These are phyloP conservation scores for Paracoccidioides brasiliensis DNA, from an alignment of 2,329 filamentous ascomycete species.

Conservation along the genomic window DNA sequence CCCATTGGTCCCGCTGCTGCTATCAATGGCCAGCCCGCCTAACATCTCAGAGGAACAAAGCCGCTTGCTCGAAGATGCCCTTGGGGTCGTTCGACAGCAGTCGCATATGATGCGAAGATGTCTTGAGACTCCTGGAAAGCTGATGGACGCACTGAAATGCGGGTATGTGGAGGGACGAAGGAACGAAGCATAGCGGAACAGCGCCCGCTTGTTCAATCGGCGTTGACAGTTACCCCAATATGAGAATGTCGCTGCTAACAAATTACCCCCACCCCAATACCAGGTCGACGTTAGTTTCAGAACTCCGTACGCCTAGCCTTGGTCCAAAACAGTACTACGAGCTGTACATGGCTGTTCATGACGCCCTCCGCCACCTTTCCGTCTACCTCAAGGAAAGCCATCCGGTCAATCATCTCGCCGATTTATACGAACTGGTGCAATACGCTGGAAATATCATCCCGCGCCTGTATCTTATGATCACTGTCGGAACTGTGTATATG, in stretches of 20 bases:
- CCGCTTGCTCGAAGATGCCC: slow-evolving; percentile 90
- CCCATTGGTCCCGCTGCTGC: slow-evolving; percentile 15
- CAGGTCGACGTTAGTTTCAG: slow-evolving; percentile 95
- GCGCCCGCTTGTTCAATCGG: not conserved
- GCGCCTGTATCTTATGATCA: slow-evolving; percentile 96
- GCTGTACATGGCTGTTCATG: slow-evolving; percentile 98
- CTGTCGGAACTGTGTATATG: slow-evolving; percentile 98
- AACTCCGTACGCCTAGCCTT: slow-evolving; percentile 88
- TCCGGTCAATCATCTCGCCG: slow-evolving; percentile 92
- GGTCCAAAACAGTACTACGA: slow-evolving; percentile 99
- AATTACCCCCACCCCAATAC: slow-evolving; percentile 10
- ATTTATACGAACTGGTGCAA: slow-evolving; percentile 93
- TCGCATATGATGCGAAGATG: slow-evolving; percentile 95
- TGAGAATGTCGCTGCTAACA: slow-evolving; percentile 4
- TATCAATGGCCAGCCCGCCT: slow-evolving; percentile 39
- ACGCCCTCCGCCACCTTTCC: slow-evolving; percentile 89
- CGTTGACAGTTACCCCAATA: not conserved
- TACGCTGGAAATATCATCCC: slow-evolving; percentile 98
- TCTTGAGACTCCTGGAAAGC: slow-evolving; percentile 89
- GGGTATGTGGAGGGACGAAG: slow-evolving; percentile 50
- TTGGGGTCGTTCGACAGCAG: slow-evolving; percentile 93
- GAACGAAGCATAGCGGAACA: not conserved
- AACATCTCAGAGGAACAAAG: slow-evolving; percentile 66
- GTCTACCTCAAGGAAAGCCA: slow-evolving; percentile 96
- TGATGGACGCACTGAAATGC: slow-evolving; percentile 99